phyloP scores from a whole-genome alignment of 2,329 filamentous ascomycete genomes.

The Acephala macrosclerotiorum region DNA sequence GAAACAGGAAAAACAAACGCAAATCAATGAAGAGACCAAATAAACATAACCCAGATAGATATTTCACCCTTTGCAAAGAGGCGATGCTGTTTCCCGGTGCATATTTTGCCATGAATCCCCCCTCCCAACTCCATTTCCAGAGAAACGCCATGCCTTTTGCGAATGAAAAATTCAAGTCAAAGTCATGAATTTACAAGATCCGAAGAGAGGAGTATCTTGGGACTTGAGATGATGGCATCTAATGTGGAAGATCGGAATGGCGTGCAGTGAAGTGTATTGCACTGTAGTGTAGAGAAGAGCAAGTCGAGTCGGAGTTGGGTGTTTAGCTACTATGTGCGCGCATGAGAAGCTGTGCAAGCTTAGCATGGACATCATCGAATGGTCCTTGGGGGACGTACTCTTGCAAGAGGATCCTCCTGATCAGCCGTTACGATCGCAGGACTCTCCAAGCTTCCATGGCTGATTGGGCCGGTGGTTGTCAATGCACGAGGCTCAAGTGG shows the following conservation, averaged over 20 bases:
- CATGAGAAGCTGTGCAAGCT: conserved; percentile 42
- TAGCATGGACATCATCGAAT: conserved; percentile 28
- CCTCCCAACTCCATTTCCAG: conserved; percentile 10
- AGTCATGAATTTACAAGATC: conserved; percentile 13
- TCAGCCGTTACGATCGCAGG: conserved; percentile 67
- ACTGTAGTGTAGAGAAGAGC: conserved; percentile 2
- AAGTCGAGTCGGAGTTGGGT: neutral
- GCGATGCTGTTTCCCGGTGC: conserved; percentile 12
- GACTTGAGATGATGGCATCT: conserved; percentile 33
- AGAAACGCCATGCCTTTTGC: conserved; percentile 11
- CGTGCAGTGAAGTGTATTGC: neutral
- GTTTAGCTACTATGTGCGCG: conserved; percentile 43
- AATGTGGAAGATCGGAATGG: conserved; percentile 18
- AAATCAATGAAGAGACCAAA: conserved; percentile 2
- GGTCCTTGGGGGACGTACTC: conserved; percentile 37
- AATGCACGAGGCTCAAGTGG: conserved; percentile 68
- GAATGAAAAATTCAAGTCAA: conserved; percentile 12
- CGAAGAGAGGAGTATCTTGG: conserved; percentile 8
- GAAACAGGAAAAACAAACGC: neutral
- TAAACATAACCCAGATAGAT: conserved; percentile 1
- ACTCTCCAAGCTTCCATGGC: conserved; percentile 64
- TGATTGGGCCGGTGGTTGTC: conserved; percentile 71
- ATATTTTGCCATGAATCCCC: neutral
- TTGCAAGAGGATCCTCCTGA: conserved; percentile 58
- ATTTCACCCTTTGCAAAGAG: neutral